Conservation (phyloP, 768 basidiomycete genomes). For the Leccinum longicurvipes region DNA sequence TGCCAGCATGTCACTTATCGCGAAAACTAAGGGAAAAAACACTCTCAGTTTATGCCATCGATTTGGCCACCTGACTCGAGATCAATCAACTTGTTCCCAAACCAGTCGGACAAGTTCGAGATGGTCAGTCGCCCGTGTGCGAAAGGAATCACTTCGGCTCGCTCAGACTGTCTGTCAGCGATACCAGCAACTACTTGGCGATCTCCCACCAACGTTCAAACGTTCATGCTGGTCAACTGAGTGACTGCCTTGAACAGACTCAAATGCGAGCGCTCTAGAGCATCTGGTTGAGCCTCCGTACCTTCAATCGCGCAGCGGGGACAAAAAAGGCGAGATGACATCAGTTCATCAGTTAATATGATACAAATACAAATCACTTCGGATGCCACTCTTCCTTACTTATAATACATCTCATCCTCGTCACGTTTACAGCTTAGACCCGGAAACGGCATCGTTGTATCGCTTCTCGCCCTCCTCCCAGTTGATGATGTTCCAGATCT, state of each 20-base stretch:
- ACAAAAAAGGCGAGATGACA: background rate
- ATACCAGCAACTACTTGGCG: no score
- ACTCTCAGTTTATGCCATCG: no score
- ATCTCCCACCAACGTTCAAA: no score
- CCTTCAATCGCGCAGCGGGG: background rate
- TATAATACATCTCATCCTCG: background rate
- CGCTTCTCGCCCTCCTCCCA: conserved; percentile 75
- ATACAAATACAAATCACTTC: conserved; percentile 7
- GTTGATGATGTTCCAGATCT: conserved; percentile 72
- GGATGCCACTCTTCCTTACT: background rate
- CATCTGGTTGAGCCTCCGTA: background rate
- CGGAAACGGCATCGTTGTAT: conserved; percentile 41
- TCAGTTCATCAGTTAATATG: background rate
- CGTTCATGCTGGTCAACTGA: no score
- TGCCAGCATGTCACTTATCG: no score
- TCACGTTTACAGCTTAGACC: conserved; percentile 35
- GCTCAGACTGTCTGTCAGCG: no score
- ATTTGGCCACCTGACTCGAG: no score
- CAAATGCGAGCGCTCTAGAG: background rate
- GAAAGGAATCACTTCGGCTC: no score
- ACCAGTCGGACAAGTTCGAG: no score
- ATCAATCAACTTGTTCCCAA: no score
- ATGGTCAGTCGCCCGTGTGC: no score
- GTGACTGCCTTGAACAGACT: background rate
- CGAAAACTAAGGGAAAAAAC: no score